phyloP scores from a whole-genome alignment of 345 rosid species.

The Eutrema yunnanense region DNA sequence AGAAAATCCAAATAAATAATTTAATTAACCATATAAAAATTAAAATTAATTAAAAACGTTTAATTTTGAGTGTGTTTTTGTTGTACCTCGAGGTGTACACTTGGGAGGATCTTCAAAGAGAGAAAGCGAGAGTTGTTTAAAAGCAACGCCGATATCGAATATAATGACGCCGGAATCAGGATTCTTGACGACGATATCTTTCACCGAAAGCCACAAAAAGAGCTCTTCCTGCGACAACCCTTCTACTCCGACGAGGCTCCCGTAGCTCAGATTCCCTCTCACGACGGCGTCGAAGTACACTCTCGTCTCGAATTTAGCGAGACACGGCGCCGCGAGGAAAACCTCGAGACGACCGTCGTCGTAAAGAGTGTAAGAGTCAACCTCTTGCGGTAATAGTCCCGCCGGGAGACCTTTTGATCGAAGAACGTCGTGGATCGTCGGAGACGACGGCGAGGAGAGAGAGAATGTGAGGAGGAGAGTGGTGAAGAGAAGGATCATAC shows the following conservation, averaged over 20 bases:
- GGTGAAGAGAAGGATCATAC: constrained; percentile 5
- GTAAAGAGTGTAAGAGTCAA: constrained; percentile 55
- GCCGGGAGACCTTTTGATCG: constrained; percentile 74
- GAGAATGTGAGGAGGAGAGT: constrained; percentile 9
- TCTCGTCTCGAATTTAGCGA: constrained; percentile 59
- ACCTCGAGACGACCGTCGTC: constrained; percentile 73
- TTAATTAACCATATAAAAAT: background rate
- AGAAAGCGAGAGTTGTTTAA: constrained; percentile 68
- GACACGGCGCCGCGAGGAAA: constrained; percentile 65
- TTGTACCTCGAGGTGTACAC: constrained; percentile 58
- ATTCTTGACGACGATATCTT: constrained; percentile 69
- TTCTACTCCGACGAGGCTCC: constrained; percentile 62
- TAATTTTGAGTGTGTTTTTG: background rate
- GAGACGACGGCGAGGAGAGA: background rate
- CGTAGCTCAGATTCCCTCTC: constrained; percentile 75
- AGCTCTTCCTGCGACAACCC: constrained; percentile 81
- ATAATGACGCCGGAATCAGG: constrained; percentile 78
- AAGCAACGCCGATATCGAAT: constrained; percentile 88
- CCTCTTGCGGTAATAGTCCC: constrained; percentile 74
- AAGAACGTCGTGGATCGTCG: constrained; percentile 70
- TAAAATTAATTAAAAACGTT: background rate
- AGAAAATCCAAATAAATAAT: background rate
- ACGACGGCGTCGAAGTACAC: constrained; percentile 63
- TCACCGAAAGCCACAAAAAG: constrained; percentile 83
- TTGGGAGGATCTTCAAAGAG: constrained; percentile 84